Evolutionary conservation across 2,329 filamentous ascomycete species (phyloP).

Genomic region (Gyromitra esculenta): DNA sequence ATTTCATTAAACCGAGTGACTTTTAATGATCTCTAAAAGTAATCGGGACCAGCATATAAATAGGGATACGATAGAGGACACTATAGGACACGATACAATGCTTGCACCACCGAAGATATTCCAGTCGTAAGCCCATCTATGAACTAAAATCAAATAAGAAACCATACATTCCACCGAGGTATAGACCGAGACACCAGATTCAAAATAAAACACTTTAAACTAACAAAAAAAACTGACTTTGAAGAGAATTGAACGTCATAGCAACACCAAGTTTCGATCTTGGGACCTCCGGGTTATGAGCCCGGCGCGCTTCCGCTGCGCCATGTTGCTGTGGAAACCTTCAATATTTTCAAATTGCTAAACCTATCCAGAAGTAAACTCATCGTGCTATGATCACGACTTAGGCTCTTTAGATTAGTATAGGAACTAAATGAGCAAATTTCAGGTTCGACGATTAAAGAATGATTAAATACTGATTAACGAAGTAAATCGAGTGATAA

Average conservation of each 20-base stretch:
- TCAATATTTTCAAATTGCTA: background rate
- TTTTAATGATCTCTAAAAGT: background rate
- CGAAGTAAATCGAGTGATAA: background rate
- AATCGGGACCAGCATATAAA: background rate
- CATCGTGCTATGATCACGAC: background rate
- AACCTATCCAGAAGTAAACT: background rate
- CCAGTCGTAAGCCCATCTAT: background rate
- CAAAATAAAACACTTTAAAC: background rate
- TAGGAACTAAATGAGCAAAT: background rate
- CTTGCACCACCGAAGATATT: background rate
- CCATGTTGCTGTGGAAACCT: constrained; percentile 58
- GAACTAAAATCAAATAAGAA: background rate
- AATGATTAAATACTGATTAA: too few species aligned
- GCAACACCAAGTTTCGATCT: constrained; percentile 60
- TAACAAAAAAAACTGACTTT: background rate
- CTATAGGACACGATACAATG: background rate
- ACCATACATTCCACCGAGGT: background rate
- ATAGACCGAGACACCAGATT: background rate
- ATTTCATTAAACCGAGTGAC: background rate
- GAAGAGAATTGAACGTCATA: constrained; percentile 48
- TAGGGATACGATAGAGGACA: too few species aligned
- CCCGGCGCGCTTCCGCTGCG: constrained; percentile 61
- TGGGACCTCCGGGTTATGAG: constrained; percentile 61
- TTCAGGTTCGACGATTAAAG: too few species aligned
- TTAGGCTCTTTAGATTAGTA: background rate